Evolutionary conservation across 2,329 filamentous ascomycete genomes (phyloP), one percentile per base, ranked within the genome.

Genomic region (Monascus ruber): DNA sequence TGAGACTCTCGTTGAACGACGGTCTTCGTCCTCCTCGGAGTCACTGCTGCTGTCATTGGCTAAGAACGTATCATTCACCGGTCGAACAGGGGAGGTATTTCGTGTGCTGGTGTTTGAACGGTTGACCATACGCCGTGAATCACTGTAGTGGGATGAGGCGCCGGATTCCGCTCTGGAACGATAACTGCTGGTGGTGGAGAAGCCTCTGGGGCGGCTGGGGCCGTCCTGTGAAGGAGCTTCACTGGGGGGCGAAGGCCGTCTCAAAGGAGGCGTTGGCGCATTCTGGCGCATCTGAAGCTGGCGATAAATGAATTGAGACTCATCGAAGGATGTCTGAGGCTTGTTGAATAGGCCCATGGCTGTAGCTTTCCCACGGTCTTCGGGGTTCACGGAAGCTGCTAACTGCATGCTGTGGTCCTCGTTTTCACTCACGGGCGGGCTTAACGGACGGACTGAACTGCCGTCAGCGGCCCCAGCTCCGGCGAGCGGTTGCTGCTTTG

Each of bases 351-450:
- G 67, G 26, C 78, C 77, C 61, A 79, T 69, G 1, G 85, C 83
- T 0, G 85, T 93, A 4, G 85, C 83, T 56, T 91, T 94, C 37
- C 83, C 85, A 35, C 77, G 70, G 49, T 94, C 88, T 45, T 79
- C 79, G 0, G 83, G 81, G 43, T 85, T 77, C 8, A 91, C 73
- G 6, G 80, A 73, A 33, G 71, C 69, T 9, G 65, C 62, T 9
- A 91, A 69, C 5, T 93, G 69, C 1, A 73, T 59, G 1, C 73
- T 64, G 10, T 71, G 66, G n/a, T 89, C 83, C 26, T 81, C 82
- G 1, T 71, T 69, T 46, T 91, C 84, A 53, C 81, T 86, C 24
- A 79, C 72, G 0, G 84, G 77, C 1, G 80, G 80, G 53, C 81
- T 85, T 36, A 83, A 55, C 2, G 78, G 77, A 35, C 81, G 74